Conservation (phyloP, 345 rosid species). For the Eucalyptus cloeziana region DNA sequence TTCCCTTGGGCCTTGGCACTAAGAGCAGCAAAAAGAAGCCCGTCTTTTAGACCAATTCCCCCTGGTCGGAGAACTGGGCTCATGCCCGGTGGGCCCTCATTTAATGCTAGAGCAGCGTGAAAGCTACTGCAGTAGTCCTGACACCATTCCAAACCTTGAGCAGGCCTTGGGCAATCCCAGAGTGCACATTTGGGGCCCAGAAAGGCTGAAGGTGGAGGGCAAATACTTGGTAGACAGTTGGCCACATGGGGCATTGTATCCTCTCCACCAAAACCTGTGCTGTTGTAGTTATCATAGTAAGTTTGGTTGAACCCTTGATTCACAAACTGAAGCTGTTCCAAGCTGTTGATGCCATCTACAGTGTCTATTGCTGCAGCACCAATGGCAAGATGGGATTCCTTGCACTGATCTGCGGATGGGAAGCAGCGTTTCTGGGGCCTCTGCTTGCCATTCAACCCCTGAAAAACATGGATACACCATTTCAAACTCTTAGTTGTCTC, state of each 20-base stretch:
- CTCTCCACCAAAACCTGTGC: constrained; percentile 34
- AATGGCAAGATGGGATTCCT: constrained; percentile 28
- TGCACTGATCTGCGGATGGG: constrained; percentile 41
- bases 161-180: constrained; percentile 99
- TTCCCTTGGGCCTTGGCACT: constrained; percentile 73
- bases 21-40: constrained; percentile 83
- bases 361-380: constrained; percentile 10
- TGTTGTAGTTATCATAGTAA: constrained; percentile 37
- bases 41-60: constrained; percentile 84
- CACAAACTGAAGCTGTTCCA: constrained; percentile 62
- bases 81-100: constrained; percentile 95
- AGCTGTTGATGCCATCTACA: constrained; percentile 27
- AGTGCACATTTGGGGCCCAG: constrained; percentile 96
- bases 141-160: constrained; percentile 78
- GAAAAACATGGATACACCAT: background rate
- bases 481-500: background rate
- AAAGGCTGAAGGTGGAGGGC: constrained; percentile 89
- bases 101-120: constrained; percentile 74
- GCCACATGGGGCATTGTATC: constrained; percentile 42
- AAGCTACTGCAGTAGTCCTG: constrained; percentile 91
- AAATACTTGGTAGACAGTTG: constrained; percentile 48
- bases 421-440: constrained; percentile 49
- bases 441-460: constrained; percentile 16
- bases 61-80: constrained; percentile 83
- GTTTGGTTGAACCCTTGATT: constrained; percentile 55